Conservation (phyloP, 2,329 filamentous ascomycete genomes). For the Pleomassaria siparia region DNA sequence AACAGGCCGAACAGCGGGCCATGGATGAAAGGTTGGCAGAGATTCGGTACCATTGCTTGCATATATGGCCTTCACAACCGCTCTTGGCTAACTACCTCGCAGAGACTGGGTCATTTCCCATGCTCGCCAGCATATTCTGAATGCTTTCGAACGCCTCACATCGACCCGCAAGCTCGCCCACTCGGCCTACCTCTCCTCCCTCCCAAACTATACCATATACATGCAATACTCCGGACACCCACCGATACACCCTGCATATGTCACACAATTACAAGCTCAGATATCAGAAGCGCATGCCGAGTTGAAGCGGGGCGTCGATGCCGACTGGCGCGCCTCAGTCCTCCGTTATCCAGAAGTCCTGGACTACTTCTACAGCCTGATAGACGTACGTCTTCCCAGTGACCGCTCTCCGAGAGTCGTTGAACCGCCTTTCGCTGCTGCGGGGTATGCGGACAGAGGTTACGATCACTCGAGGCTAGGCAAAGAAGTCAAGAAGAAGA, state of each 20-base stretch:
- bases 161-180: conserved; percentile 46
- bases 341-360: conserved; percentile 77
- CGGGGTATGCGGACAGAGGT: conserved; percentile 41
- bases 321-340: conserved; percentile 76
- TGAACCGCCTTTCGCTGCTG: conserved; percentile 43
- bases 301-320: conserved; percentile 73
- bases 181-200: conserved; percentile 45
- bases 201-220: conserved; percentile 51
- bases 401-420: conserved; percentile 49
- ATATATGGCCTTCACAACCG: background rate
- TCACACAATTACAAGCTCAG: conserved; percentile 50
- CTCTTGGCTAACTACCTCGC: conserved; percentile 19
- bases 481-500: conserved; percentile 38
- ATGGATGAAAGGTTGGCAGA: conserved; percentile 39
- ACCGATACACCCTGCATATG: conserved; percentile 44
- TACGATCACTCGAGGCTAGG: conserved; percentile 30
- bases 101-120: conserved; percentile 52
- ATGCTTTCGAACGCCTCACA: conserved; percentile 46
- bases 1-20: conserved; percentile 42
- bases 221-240: conserved; percentile 49
- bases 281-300: conserved; percentile 65
- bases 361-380: conserved; percentile 75
- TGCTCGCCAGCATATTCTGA: conserved; percentile 48
- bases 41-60: conserved; percentile 30
- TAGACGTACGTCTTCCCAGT: conserved; percentile 65